Percentiles rank a stretch among this genome's conserved stretches.
These are phyloP conservation scores for Arthonia radiata DNA, from an alignment of 495 filamentous ascomycete genomes.

Conservation along the genomic window DNA sequence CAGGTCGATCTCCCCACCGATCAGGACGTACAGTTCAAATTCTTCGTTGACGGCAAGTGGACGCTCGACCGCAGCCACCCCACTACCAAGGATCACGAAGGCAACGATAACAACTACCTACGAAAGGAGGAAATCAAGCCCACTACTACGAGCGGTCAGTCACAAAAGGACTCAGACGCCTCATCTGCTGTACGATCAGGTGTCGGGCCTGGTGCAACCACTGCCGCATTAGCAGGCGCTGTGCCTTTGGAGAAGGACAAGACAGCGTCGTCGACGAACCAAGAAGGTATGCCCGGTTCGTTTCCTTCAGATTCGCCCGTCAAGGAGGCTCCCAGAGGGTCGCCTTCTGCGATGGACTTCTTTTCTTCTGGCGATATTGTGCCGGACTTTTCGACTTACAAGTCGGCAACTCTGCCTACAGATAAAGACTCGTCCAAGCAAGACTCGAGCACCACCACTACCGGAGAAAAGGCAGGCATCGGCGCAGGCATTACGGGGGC, in stretches of 20 bases:
- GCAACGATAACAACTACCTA: slow-evolving; percentile 79
- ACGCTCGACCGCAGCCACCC: slow-evolving; percentile 51
- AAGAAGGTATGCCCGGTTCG: too few relatives aligned
- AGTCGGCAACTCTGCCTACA: too few relatives aligned
- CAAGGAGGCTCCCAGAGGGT: too few relatives aligned
- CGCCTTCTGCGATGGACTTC: too few relatives aligned
- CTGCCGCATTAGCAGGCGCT: slow-evolving; percentile 39
- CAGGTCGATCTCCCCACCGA: slow-evolving; percentile 39
- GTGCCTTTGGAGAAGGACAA: slow-evolving; percentile 32
- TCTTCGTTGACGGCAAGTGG: slow-evolving; percentile 82
- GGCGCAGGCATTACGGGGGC: too few relatives aligned
- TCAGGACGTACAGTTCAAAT: slow-evolving; percentile 23
- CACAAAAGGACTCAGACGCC: slow-evolving; percentile 12
- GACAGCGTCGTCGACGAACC: too few relatives aligned
- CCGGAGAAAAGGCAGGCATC: too few relatives aligned
- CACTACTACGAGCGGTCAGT: slow-evolving; percentile 17
- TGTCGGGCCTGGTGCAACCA: slow-evolving; percentile 49
- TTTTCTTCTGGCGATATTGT: too few relatives aligned
- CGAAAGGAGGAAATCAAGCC: slow-evolving; percentile 43
- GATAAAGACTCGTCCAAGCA: too few relatives aligned
- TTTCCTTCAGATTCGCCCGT: too few relatives aligned
- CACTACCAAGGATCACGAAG: slow-evolving; percentile 48
- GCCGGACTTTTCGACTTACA: too few relatives aligned
- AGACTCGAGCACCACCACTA: too few relatives aligned
- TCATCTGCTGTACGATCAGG: slow-evolving; percentile 33